These are phyloP conservation scores for Gentiana macrophylla DNA, from an alignment of 257 asterid species.

Conservation along the genomic window DNA sequence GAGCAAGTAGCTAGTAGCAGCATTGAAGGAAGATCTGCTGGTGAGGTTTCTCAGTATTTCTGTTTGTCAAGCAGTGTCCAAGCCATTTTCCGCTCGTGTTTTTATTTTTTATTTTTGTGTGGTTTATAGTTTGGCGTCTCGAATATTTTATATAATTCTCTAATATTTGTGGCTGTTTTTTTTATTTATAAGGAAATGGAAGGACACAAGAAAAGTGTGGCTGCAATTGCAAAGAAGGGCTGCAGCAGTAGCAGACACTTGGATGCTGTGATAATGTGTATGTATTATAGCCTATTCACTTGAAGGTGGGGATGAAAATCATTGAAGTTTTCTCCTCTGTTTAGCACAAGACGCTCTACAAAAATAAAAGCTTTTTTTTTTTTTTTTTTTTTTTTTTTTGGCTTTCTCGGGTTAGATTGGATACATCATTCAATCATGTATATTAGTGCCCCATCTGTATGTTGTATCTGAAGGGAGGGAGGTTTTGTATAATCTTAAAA, in stretches of 20 bases:
- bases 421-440: constrained; percentile 17
- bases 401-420: constrained; percentile 8
- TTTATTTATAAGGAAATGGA: constrained; percentile 7
- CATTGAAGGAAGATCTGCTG: constrained; percentile 23
- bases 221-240: constrained; percentile 1
- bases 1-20: constrained; percentile 19
- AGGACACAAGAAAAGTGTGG: background rate
- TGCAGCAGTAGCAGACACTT: constrained; percentile 3
- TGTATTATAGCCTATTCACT: constrained; percentile 14
- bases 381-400: background rate
- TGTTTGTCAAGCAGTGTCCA: background rate
- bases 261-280: background rate
- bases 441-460: constrained; percentile 1
- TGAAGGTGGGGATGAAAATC: constrained; percentile 19
- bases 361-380: constrained; percentile 12
- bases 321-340: constrained; percentile 21
- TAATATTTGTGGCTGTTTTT: background rate
- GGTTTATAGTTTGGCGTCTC: background rate
- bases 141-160: background rate
- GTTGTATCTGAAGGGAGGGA: background rate
- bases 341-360: background rate
- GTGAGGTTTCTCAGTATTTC: constrained; percentile 17
- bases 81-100: background rate
- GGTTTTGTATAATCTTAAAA: background rate
- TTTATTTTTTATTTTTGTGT: background rate